These are phyloP conservation scores for Neoconidiobolus thromboides DNA, from an alignment of 371 early-diverging fungal species.

Conservation along the genomic window DNA sequence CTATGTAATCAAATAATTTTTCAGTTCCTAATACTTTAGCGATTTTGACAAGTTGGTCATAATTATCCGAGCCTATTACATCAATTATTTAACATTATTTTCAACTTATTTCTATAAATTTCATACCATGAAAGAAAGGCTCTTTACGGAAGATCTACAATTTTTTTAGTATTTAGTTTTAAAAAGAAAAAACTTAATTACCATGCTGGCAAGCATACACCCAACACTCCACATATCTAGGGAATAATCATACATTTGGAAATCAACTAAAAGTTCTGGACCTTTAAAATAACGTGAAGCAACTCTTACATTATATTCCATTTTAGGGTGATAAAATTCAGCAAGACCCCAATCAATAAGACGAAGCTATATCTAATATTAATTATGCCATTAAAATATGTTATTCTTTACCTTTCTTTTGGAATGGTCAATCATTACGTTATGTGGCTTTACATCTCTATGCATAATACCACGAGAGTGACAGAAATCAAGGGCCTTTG, in stretches of 20 bases:
- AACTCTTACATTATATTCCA: constrained; percentile 95
- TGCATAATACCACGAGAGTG: constrained; percentile 99
- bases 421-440: constrained; percentile 98
- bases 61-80: constrained; percentile 44
- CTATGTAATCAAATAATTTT: constrained; percentile 71
- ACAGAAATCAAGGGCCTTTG: constrained; percentile 85
- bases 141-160: constrained; percentile 88
- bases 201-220: constrained; percentile 97
- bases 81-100: background rate
- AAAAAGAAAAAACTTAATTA: constrained; percentile 13
- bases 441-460: constrained; percentile 99
- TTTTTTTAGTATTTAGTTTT: background rate
- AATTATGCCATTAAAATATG: background rate
- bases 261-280: constrained; percentile 97
- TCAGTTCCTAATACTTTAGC: constrained; percentile 92
- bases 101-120: background rate
- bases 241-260: constrained; percentile 96
- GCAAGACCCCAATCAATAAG: constrained; percentile 99
- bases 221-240: constrained; percentile 99
- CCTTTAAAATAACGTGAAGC: constrained; percentile 99
- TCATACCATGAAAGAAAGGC: constrained; percentile 94
- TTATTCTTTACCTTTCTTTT: constrained; percentile 43
- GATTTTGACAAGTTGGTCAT: constrained; percentile 96
- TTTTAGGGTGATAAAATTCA: constrained; percentile 97
- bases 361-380: constrained; percentile 36